Base-by-base conservation (phyloP, 148 eudicot species). In the Fagopyrum homotropicum region DNA sequence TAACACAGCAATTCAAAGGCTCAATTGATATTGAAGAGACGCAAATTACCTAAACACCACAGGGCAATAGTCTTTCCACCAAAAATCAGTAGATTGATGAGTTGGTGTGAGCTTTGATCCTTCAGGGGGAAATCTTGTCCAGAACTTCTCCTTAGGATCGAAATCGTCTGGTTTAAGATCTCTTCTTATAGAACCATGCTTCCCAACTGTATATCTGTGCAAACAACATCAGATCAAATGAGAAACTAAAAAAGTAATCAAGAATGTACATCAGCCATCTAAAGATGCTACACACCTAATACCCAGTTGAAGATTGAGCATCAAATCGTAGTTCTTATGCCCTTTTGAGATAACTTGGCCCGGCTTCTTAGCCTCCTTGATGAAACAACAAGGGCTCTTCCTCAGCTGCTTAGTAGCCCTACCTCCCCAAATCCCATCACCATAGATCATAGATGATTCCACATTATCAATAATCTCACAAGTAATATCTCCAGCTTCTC, bases 11-110 rank as follows among this genome's bases (percentile, higher is more conserved):
- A 66, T 15, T 35, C 47, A 14, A 35, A 15, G 47, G 35, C 40
- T 6, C 6, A 75, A 29, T 14, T 35, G 40, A 35, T 35, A 35
- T 35, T 35, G 40, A 35, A 35, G 40, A 35, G 40, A 35, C 40
- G 2, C 3, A 1, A 35, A 30, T 51, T 80, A 95, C 99, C 99
- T 92, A 75, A 95, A 95, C 61, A 95, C 99, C 78, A 90, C 69
- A 8, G 97, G 99, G 50, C 97, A 92, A 77, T 95, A 95, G 85
- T 95, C 99, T 72, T 95, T 95, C 99, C 99, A 95, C 30, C 93
- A 85, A 72, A 95, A 95, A 43, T 95, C 97, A 1, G 52, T 76
- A 0, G 99, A 95, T 73, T 88, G 95, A 82, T 95, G 99, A 4
- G 96, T 87, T 2, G 97, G 99, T 1, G 99, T 92, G 43, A 75